phyloP scores from a whole-genome alignment of 2,329 filamentous ascomycete genomes.

The Fusarium penzigii region DNA sequence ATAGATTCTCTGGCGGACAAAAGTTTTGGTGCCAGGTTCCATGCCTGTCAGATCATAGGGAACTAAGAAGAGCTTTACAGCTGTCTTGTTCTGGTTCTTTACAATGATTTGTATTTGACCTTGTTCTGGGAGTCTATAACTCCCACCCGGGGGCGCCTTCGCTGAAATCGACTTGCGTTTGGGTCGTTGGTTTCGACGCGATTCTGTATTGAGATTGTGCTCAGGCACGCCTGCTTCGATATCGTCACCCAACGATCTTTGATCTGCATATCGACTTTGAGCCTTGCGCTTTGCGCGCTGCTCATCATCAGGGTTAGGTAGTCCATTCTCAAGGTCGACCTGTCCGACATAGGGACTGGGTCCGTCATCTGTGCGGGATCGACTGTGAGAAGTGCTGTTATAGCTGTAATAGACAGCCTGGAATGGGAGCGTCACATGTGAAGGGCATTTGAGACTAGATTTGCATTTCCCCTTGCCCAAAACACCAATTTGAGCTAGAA shows the following conservation, averaged over 20 bases:
- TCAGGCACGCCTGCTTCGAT: conserved; percentile 21
- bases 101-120: conserved; percentile 96
- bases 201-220: conserved; percentile 13
- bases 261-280: conserved; percentile 46
- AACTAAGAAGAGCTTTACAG: conserved; percentile 91
- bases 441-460: conserved; percentile 77
- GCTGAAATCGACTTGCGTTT: conserved; percentile 56
- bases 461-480: conserved; percentile 89
- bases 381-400: conserved; percentile 63
- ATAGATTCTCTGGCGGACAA: conserved; percentile 91
- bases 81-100: conserved; percentile 98
- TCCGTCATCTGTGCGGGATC: conserved; percentile 72
- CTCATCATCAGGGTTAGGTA: conserved; percentile 56
- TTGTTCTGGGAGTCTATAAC: conserved; percentile 90
- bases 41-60: conserved; percentile 92
- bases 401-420: conserved; percentile 97
- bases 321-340: conserved; percentile 83
- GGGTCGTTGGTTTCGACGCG: conserved; percentile 36
- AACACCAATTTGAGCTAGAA: conserved; percentile 93
- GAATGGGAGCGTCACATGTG: conserved; percentile 88
- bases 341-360: conserved; percentile 95
- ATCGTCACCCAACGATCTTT: conserved; percentile 30
- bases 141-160: conserved; percentile 75
- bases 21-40: conserved; percentile 93
- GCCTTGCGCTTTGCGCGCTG: conserved; percentile 50